Conservation (phyloP, 2,329 filamentous ascomycete species). For the Epichloe baconii region DNA sequence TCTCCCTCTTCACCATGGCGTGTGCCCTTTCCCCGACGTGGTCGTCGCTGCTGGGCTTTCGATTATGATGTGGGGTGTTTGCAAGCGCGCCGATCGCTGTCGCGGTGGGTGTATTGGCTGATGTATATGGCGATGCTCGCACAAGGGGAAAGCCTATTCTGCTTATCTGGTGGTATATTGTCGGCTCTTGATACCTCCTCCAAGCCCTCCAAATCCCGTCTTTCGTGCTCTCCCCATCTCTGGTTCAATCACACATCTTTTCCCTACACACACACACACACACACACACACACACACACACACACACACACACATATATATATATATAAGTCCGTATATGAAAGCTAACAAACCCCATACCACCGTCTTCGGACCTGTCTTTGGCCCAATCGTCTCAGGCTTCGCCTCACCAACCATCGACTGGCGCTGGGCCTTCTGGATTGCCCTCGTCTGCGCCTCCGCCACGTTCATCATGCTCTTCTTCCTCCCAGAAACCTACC, state of each 20-base stretch:
- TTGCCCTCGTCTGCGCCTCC: conserved; percentile 55
- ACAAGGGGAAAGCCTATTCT: conserved; percentile 2
- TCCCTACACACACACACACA: too few species aligned
- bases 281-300: too few species aligned
- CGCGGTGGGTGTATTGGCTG: conserved; percentile 50
- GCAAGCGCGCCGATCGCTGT: conserved; percentile 49
- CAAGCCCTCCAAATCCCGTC: too few species aligned
- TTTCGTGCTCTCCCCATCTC: too few species aligned
- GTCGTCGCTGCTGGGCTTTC: conserved; percentile 39
- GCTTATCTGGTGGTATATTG: conserved; percentile 43
- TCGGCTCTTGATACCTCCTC: not conserved
- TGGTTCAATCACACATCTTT: too few species aligned
- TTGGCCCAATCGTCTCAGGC: conserved; percentile 52
- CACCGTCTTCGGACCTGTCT: conserved; percentile 53
- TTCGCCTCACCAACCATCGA: conserved; percentile 43
- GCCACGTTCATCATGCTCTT: conserved; percentile 44
- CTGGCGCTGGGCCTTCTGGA: conserved; percentile 62
- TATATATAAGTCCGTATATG: too few species aligned
- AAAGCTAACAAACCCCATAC: conserved; percentile 22
- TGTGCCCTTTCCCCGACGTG: conserved; percentile 42
- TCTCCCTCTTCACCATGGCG: conserved; percentile 39
- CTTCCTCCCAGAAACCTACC: conserved; percentile 54
- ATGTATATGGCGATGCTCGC: conserved; percentile 42
- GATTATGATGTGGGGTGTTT: conserved; percentile 38
- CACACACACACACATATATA: too few species aligned